Evolutionary conservation across 176 grass and related monocot species (phyloP), one percentile per base, ranked within the genome.

Genomic region (Oryza nivara): DNA sequence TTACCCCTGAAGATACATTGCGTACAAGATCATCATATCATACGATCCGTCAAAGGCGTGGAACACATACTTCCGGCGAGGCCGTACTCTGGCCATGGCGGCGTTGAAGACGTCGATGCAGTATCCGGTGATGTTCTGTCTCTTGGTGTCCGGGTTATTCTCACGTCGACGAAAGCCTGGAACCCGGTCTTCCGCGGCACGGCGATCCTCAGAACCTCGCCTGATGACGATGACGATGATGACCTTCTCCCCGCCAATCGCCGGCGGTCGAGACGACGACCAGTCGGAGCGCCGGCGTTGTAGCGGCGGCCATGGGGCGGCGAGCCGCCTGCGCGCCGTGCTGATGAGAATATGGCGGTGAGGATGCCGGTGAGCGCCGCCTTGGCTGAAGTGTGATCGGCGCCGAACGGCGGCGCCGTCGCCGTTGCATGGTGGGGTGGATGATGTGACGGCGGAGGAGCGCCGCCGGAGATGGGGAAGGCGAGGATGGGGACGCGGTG

Each of bases 401-500:
- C 23, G 23, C 23, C 28, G 13, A 4, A 15, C 12, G 13, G 13
- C 13, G 47, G 0, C 47, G 47, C 28, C 28, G 28, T 0, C 12
- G 2, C 3, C 46, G 38, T 1, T 41, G 47, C 4, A 16, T 14
- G 13, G 48, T 51, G 48, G 48, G 13, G 48, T 16, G 6, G 14
- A 51, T 35, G 34, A 35, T 14, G 48, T 2, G 75, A 11, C 14
- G 90, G 70, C 48, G 68, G 75, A n/a, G 51, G 7, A 41, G 38
- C 7, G 38, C 6, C 52, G 67, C 48, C 64, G 38, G 83, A 49
- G 54, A 58, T 58, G 19, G 17, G 17, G 80, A 84, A 89, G 79
- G 83, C 73, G 69, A 87, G 52, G 45, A 87, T 9, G 0, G 75
- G 87, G 44, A 92, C 34, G n/a, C 44, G 30, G 48, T 38, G 36